A percentile compares a stretch with the other conserved stretches of the same genome.
These are phyloP conservation scores for Capronia coronata DNA, from an alignment of 2,329 filamentous ascomycete species.

Conservation along the genomic window DNA sequence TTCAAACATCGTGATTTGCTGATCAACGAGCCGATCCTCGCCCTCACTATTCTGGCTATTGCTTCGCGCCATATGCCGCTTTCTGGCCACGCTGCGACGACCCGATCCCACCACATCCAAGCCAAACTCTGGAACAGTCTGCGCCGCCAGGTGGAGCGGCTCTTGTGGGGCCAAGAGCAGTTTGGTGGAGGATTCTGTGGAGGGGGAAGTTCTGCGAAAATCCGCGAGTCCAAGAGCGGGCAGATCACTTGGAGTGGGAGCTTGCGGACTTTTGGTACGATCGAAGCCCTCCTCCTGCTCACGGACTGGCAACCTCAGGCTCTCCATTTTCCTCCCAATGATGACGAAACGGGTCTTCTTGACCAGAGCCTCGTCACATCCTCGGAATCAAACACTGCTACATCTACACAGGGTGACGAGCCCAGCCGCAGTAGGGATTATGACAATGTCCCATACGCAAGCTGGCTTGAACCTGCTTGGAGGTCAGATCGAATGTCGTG, in stretches of 20 bases:
- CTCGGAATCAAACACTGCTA: constrained; percentile 39
- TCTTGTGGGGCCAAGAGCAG: constrained; percentile 93
- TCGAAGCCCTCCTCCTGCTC: constrained; percentile 87
- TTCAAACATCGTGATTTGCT: constrained; percentile 71
- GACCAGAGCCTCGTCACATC: constrained; percentile 63
- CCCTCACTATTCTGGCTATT: constrained; percentile 85
- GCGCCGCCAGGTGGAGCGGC: constrained; percentile 87
- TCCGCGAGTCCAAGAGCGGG: constrained; percentile 58
- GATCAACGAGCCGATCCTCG: constrained; percentile 85
- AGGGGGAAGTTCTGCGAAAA: constrained; percentile 54
- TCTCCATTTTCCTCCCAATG: constrained; percentile 77
- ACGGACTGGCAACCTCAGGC: constrained; percentile 97
- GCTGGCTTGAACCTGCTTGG: constrained; percentile 95
- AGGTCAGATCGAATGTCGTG: constrained; percentile 59
- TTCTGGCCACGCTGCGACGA: constrained; percentile 70
- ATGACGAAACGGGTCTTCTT: constrained; percentile 59
- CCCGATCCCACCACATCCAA: constrained; percentile 83
- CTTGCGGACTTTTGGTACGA: constrained; percentile 80
- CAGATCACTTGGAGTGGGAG: constrained; percentile 60
- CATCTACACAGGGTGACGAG: constrained; percentile 33
- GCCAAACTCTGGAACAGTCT: constrained; percentile 93
- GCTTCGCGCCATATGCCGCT: constrained; percentile 80
- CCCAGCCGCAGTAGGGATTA: constrained; percentile 36
- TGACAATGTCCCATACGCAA: constrained; percentile 63
- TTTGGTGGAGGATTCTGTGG: constrained; percentile 84